Evolutionary conservation across 169 alveolate species (phyloP).

Genomic region (Miamiensis avidus): DNA sequence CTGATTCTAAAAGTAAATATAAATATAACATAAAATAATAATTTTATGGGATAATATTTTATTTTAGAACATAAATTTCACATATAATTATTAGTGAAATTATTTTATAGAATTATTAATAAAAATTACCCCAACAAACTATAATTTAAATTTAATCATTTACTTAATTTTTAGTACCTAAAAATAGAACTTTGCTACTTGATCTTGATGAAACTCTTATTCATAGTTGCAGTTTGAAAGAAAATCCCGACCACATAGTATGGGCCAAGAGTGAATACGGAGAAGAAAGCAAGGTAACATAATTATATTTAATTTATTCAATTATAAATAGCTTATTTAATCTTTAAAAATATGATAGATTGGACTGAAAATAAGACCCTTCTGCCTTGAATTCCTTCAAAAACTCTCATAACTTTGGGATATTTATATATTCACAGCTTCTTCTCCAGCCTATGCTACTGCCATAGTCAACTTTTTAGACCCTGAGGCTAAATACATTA

Average conservation of each 20-base stretch:
- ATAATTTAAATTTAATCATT: neutral
- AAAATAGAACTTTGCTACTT: slow-evolving; percentile 56
- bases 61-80: too few species aligned
- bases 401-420: slow-evolving; percentile 57
- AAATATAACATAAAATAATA: too few species aligned
- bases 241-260: slow-evolving; percentile 37
- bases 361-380: slow-evolving; percentile 77
- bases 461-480: slow-evolving; percentile 75
- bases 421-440: slow-evolving; percentile 75
- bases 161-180: slow-evolving; percentile 10
- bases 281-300: slow-evolving; percentile 39
- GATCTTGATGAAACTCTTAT: slow-evolving; percentile 71
- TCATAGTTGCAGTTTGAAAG: slow-evolving; percentile 52
- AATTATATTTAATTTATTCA: too few species aligned
- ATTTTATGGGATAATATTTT: too few species aligned
- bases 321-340: too few species aligned
- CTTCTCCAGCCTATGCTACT: slow-evolving; percentile 76
- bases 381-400: slow-evolving; percentile 56
- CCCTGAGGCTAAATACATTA: slow-evolving; percentile 62
- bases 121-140: too few species aligned
- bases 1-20: slow-evolving; percentile 25
- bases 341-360: slow-evolving; percentile 11
- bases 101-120: too few species aligned
- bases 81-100: too few species aligned
- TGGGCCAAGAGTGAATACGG: slow-evolving; percentile 37